Evolutionary conservation across 2,329 filamentous ascomycete genomes (phyloP).

Genomic region (Sporothrix luriei): DNA sequence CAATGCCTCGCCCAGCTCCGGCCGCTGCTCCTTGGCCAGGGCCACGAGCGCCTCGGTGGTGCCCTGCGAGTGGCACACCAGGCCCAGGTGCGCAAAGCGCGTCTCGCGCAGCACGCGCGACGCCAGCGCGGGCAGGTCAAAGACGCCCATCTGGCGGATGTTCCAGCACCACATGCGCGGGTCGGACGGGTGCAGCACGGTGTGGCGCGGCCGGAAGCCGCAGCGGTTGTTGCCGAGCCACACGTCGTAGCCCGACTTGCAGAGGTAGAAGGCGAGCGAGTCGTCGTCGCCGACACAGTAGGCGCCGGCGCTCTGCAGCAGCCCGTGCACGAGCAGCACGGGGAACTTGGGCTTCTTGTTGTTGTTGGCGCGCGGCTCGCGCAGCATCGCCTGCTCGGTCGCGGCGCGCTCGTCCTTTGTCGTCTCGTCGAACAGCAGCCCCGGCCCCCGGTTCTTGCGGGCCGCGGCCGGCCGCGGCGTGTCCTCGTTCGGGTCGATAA

Average conservation of each 20-base stretch:
- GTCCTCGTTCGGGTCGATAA: conserved; percentile 81
- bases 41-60: conserved; percentile 88
- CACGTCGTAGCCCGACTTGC: conserved; percentile 89
- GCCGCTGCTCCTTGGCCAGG: conserved; percentile 84
- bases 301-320: conserved; percentile 83
- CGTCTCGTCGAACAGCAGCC: conserved; percentile 59
- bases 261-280: conserved; percentile 87
- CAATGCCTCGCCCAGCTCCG: conserved; percentile 78
- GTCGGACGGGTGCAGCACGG: conserved; percentile 68
- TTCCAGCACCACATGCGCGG: conserved; percentile 98
- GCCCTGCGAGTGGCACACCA: conserved; percentile 87
- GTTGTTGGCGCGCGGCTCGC: neutral
- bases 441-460: conserved; percentile 59
- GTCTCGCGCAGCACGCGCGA: conserved; percentile 81
- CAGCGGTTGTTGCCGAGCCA: conserved; percentile 95
- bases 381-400: conserved; percentile 31
- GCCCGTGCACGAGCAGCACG: conserved; percentile 81
- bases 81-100: conserved; percentile 76
- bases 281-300: conserved; percentile 90
- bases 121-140: conserved; percentile 80
- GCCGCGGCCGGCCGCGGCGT: conserved; percentile 53
- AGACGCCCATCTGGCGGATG: conserved; percentile 87
- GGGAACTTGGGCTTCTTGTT: conserved; percentile 65
- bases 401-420: conserved; percentile 32
- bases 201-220: conserved; percentile 78